Conservation (phyloP, 2,329 filamentous ascomycete species). For the Aspergillus sp. region DNA sequence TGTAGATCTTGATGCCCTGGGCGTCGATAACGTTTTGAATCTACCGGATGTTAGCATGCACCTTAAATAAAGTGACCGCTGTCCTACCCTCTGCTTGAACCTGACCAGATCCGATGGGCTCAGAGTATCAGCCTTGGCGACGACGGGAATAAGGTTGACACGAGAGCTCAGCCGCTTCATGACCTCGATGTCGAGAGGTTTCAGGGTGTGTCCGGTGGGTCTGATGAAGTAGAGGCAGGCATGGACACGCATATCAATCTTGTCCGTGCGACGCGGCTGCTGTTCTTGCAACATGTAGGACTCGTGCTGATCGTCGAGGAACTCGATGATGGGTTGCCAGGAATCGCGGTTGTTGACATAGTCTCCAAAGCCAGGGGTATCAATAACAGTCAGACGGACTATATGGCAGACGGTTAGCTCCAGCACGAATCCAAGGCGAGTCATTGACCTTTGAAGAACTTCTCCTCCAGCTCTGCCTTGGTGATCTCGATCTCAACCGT, state of each 20-base stretch:
- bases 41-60: conserved; percentile 38
- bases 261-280: conserved; percentile 93
- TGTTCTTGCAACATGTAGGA: conserved; percentile 99
- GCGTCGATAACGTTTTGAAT: conserved; percentile 93
- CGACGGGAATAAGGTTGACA: conserved; percentile 96
- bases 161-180: conserved; percentile 99
- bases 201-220: conserved; percentile 94
- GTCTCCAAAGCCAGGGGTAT: conserved; percentile 97
- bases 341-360: conserved; percentile 99
- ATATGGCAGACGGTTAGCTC: too few relatives aligned
- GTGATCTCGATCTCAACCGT: conserved; percentile 99
- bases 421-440: too few relatives aligned
- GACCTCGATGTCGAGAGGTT: conserved; percentile 97
- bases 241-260: conserved; percentile 98
- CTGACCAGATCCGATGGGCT: conserved; percentile 82
- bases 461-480: conserved; percentile 98
- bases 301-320: conserved; percentile 99
- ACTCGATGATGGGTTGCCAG: conserved; percentile 99
- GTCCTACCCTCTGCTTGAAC: conserved; percentile 85
- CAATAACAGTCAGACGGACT: conserved; percentile 98
- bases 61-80: background rate
- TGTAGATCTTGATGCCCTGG: conserved; percentile 99
- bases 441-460: conserved; percentile 96
- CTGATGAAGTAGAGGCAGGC: conserved; percentile 98
- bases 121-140: conserved; percentile 96